A percentile compares a stretch with the other conserved stretches of the same genome.
Evolutionary conservation across 768 basidiomycete species (phyloP).

Genomic region (Auricularia sp.): DNA sequence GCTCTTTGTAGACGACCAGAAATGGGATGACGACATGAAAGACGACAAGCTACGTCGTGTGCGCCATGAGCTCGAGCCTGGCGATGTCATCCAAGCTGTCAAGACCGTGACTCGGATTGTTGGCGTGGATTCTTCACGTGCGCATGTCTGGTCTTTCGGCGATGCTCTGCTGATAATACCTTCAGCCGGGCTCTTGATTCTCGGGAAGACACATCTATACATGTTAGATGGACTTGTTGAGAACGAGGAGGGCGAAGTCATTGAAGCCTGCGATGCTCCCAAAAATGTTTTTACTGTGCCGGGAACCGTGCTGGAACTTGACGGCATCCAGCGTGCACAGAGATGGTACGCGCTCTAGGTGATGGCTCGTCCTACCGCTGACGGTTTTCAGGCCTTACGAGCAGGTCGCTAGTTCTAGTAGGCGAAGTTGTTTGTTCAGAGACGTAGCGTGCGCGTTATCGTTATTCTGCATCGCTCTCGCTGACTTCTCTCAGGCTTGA

Average conservation of each 20-base stretch:
- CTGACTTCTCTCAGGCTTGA: slow-evolving; percentile 47
- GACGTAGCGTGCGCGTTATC: slow-evolving; percentile 69
- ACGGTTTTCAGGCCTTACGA: slow-evolving; percentile 51
- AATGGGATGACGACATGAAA: slow-evolving; percentile 62
- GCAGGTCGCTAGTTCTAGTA: slow-evolving; percentile 67
- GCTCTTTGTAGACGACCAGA: slow-evolving; percentile 28
- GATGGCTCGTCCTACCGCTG: slow-evolving; percentile 3
- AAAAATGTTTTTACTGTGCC: slow-evolving; percentile 73
- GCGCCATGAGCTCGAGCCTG: slow-evolving; percentile 76
- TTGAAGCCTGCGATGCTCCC: slow-evolving; percentile 80
- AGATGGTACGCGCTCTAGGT: slow-evolving; percentile 49
- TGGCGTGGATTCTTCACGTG: slow-evolving; percentile 88
- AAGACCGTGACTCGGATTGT: slow-evolving; percentile 79
- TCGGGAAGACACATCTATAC: slow-evolving; percentile 77
- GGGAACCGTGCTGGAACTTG: slow-evolving; percentile 71
- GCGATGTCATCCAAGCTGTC: slow-evolving; percentile 81
- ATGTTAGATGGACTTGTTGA: slow-evolving; percentile 86
- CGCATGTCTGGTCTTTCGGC: slow-evolving; percentile 19
- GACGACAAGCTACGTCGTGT: slow-evolving; percentile 87
- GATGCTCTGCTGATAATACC: not conserved
- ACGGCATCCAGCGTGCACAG: slow-evolving; percentile 69
- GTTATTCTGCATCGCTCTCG: not conserved
- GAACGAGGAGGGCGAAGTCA: slow-evolving; percentile 76
- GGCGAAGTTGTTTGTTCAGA: slow-evolving; percentile 79
- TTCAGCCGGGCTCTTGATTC: slow-evolving; percentile 76